Evolutionary conservation across 2,329 filamentous ascomycete genomes (phyloP).

Genomic region (Neophaeococcomyces aloes): DNA sequence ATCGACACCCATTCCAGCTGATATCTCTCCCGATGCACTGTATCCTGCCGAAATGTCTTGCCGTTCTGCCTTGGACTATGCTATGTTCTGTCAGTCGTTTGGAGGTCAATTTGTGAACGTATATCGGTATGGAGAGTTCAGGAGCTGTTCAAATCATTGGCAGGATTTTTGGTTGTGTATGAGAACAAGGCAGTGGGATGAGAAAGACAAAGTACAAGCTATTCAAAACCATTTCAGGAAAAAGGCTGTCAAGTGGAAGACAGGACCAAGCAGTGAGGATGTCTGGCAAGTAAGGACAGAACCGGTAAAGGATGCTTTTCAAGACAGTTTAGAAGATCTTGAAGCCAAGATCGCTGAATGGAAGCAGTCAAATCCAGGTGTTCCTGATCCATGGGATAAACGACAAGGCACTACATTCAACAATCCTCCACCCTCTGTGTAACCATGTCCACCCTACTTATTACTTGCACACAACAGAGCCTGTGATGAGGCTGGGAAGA

Average conservation of each 20-base stretch:
- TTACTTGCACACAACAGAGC: too few relatives aligned
- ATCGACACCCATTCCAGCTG: slow-evolving; percentile 19
- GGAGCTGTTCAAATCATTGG: slow-evolving; percentile 75
- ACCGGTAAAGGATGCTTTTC: slow-evolving; percentile 44
- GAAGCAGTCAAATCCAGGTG: slow-evolving; percentile 29
- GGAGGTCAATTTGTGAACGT: slow-evolving; percentile 81
- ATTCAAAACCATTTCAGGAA: slow-evolving; percentile 59
- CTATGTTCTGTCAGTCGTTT: slow-evolving; percentile 86
- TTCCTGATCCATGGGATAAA: slow-evolving; percentile 16
- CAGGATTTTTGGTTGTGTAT: slow-evolving; percentile 97
- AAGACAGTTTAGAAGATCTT: slow-evolving; percentile 34
- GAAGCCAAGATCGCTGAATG: slow-evolving; percentile 34
- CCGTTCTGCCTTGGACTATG: slow-evolving; percentile 78
- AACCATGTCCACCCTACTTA: too few relatives aligned
- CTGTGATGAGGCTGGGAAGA: background rate
- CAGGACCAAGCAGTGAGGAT: slow-evolving; percentile 71
- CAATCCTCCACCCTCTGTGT: slow-evolving; percentile 2
- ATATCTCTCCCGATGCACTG: slow-evolving; percentile 52
- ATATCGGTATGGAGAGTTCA: slow-evolving; percentile 72
- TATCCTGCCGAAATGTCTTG: slow-evolving; percentile 81
- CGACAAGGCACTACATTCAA: slow-evolving; percentile 6
- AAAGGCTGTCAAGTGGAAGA: slow-evolving; percentile 56
- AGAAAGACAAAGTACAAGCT: slow-evolving; percentile 47
- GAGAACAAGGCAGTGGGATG: slow-evolving; percentile 58
- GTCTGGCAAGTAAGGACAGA: slow-evolving; percentile 68